Evolutionary conservation across 1,284 basidiomycete genomes (phyloP).

Genomic region (Ceratorhiza oryzae-sativae): DNA sequence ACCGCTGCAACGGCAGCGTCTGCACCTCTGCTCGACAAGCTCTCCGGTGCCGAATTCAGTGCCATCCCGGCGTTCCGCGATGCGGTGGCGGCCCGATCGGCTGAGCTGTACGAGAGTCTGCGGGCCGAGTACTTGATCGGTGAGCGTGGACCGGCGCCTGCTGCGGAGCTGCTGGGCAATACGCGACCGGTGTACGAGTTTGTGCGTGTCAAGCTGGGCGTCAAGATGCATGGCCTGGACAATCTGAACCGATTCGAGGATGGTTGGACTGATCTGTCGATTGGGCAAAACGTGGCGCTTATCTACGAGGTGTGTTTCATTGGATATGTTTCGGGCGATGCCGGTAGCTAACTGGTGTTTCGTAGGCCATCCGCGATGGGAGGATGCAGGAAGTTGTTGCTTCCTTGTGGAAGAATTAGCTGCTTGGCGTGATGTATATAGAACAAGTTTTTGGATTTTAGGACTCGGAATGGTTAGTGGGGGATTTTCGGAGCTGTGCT

Average conservation of each 20-base stretch:
- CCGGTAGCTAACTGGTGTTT: slow-evolving; percentile 45
- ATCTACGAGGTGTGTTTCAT: slow-evolving; percentile 61
- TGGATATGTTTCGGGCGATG: background rate
- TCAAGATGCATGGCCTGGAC: slow-evolving; percentile 76
- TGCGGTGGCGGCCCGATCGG: slow-evolving; percentile 57
- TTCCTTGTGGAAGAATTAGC: slow-evolving; percentile 21
- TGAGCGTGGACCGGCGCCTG: slow-evolving; percentile 51
- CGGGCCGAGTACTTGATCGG: slow-evolving; percentile 62
- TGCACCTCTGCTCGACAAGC: slow-evolving; percentile 65
- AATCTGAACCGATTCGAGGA: slow-evolving; percentile 65
- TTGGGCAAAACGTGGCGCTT: slow-evolving; percentile 69
- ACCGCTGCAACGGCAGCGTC: slow-evolving; percentile 69
- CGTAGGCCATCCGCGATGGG: slow-evolving; percentile 71
- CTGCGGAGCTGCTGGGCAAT: slow-evolving; percentile 65
- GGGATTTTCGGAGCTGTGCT: background rate
- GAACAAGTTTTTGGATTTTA: background rate
- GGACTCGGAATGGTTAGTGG: background rate
- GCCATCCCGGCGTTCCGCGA: slow-evolving; percentile 62
- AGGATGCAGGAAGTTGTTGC: slow-evolving; percentile 68
- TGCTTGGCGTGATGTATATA: background rate
- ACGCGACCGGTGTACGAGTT: slow-evolving; percentile 75
- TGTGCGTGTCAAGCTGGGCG: slow-evolving; percentile 67
- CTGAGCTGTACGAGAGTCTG: slow-evolving; percentile 58
- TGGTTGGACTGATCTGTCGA: slow-evolving; percentile 60
- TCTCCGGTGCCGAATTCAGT: slow-evolving; percentile 53